A percentile compares a stretch with the other conserved stretches of the same genome.
phyloP scores from a whole-genome alignment of 805 yeast genomes.

The Candida endomychidarum region DNA sequence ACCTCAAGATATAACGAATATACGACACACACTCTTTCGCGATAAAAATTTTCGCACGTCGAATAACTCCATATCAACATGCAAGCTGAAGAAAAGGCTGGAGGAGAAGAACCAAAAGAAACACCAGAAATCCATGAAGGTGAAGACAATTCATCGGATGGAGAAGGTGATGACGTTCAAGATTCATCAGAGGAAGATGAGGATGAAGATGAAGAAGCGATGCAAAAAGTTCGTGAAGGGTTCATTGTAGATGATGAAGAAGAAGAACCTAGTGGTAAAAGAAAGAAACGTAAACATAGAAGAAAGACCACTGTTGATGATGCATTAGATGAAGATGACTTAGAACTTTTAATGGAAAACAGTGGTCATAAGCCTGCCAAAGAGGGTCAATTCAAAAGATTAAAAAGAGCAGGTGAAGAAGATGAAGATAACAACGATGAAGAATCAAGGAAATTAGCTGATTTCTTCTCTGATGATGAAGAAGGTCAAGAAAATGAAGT shows the following conservation, averaged over 20 bases:
- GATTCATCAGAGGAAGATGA: slow-evolving; percentile 85
- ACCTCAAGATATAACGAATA: no score
- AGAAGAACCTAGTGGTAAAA: slow-evolving; percentile 38
- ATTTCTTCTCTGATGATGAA: slow-evolving; percentile 65
- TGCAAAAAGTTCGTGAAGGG: slow-evolving; percentile 79
- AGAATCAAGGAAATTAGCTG: slow-evolving; percentile 38
- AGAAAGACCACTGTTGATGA: slow-evolving; percentile 50
- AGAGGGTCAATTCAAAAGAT: slow-evolving; percentile 66
- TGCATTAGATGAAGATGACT: slow-evolving; percentile 90
- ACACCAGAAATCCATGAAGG: slow-evolving; percentile 39
- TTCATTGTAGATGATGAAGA: slow-evolving; percentile 93
- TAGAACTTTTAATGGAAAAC: slow-evolving; percentile 87
- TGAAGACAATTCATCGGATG: slow-evolving; percentile 28
- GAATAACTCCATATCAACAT: no score
- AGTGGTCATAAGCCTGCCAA: slow-evolving; percentile 65
- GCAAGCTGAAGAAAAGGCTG: slow-evolving; percentile 7
- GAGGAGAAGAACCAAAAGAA: slow-evolving; percentile 15
- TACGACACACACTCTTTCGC: no score
- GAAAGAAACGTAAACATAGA: slow-evolving; percentile 38
- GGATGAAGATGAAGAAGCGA: slow-evolving; percentile 84
- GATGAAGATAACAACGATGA: slow-evolving; percentile 32
- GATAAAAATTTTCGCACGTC: slow-evolving; percentile 1
- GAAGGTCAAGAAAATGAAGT: slow-evolving; percentile 31
- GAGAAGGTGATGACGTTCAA: slow-evolving; percentile 42
- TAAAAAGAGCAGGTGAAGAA: slow-evolving; percentile 62